These are phyloP conservation scores for Xanthoconium purpureum DNA, from an alignment of 768 basidiomycete genomes.

Conservation along the genomic window DNA sequence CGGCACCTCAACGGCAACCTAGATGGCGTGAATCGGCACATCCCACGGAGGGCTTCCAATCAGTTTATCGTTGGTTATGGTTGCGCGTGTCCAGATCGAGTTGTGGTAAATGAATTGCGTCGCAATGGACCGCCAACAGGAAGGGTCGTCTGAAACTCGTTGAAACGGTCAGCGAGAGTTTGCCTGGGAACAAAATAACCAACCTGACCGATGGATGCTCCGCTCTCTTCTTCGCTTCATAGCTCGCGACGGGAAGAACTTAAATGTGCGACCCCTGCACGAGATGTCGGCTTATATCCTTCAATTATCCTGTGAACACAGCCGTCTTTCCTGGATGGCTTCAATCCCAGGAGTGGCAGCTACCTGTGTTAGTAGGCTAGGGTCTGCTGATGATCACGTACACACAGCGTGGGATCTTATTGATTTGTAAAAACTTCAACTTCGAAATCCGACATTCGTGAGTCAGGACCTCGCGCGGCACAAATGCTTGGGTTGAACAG, in stretches of 20 bases:
- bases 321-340: background rate
- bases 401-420: no score
- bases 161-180: background rate
- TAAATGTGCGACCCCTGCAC: background rate
- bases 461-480: no score
- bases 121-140: background rate
- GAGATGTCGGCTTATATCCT: background rate
- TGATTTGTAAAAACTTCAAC: no score
- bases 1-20: background rate
- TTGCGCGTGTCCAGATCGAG: background rate
- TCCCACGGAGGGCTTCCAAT: background rate
- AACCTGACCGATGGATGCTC: background rate
- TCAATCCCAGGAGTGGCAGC: background rate
- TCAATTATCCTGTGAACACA: background rate
- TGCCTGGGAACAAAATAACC: conserved; percentile 5
- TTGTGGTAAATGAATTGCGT: background rate
- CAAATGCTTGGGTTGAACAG: no score
- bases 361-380: background rate
- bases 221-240: background rate
- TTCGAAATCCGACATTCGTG: no score
- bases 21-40: background rate
- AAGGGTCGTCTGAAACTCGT: background rate
- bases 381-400: no score
- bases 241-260: background rate
- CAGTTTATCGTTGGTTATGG: background rate